phyloP scores from a whole-genome alignment of 2,329 filamentous ascomycete genomes.

The Fusarium sp. region DNA sequence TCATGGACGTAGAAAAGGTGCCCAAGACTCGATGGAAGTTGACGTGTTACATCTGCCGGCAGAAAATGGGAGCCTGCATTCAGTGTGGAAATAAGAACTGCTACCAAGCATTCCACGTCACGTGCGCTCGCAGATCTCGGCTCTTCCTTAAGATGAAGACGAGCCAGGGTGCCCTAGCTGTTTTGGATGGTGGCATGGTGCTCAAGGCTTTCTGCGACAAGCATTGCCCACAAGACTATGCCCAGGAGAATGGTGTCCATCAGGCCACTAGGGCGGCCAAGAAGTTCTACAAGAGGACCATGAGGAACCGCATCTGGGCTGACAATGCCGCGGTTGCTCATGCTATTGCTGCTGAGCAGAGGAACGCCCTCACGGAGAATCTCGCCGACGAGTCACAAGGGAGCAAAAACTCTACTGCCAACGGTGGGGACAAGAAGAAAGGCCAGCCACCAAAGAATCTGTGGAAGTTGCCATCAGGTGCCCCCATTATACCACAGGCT shows the following conservation, averaged over 20 bases:
- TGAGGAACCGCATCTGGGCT: constrained; percentile 92
- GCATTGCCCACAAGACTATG: constrained; percentile 91
- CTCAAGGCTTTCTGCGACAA: constrained; percentile 97
- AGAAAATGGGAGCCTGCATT: constrained; percentile 98
- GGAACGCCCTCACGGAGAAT: constrained; percentile 73
- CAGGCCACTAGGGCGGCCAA: constrained; percentile 85
- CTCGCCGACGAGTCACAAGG: constrained; percentile 85
- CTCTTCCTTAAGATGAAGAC: constrained; percentile 98
- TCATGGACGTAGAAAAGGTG: constrained; percentile 98
- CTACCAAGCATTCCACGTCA: constrained; percentile 97
- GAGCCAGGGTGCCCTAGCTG: constrained; percentile 80
- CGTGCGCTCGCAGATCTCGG: constrained; percentile 88
- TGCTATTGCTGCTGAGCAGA: constrained; percentile 80
- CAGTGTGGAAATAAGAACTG: constrained; percentile 98
- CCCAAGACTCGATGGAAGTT: constrained; percentile 94
- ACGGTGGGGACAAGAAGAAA: constrained; percentile 83
- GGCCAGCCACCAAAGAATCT: constrained; percentile 51
- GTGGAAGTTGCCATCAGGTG: constrained; percentile 96
- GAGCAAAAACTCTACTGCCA: constrained; percentile 80
- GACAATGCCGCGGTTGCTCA: constrained; percentile 88
- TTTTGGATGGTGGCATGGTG: constrained; percentile 82
- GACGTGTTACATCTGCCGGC: constrained; percentile 95
- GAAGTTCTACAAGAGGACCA: constrained; percentile 88
- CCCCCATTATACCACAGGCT: constrained; percentile 90
- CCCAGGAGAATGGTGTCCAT: constrained; percentile 85